Base-by-base conservation (phyloP, 2,329 filamentous ascomycete genomes). In the Fusarium tuaranense region DNA sequence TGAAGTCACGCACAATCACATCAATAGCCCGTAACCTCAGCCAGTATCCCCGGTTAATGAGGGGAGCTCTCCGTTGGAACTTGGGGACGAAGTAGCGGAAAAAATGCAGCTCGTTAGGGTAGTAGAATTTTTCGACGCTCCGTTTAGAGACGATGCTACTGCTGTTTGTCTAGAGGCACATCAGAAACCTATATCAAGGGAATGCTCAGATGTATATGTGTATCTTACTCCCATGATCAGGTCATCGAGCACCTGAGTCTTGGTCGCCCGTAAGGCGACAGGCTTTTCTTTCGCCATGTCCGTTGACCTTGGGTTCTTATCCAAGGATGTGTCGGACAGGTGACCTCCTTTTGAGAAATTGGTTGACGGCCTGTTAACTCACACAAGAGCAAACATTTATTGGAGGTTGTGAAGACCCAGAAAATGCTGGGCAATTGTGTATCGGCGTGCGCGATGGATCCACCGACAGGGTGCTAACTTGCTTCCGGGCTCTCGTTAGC, bases 101-200 rank as follows among this genome's bases (percentile, higher is more conserved):
- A 85, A 94, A 97, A 81, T 97, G 93, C 32, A 93, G 90, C 78
- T 97, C 91, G 71, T 90, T 78, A 18, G 92, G 88, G 80, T 94
- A 92, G 82, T 98, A 98, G 16, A 97, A 86, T 76, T 92, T 92
- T 80, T 98, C 95, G n/a, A 98, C 95, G 78, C 95, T 97, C 76
- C 95, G 88, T 82, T 98, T 98, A 16, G 95, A 98, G 18, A 95
- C 92, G 76, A 98, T 98, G 79, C 94, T 97, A 83, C 94, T 96
- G 81, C 92, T 95, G 81, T 98, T 98, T 68, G 95, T 98, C 90
- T 94, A 69, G 38, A 27, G 38, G 27, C 9, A 16, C 25, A 72
- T 71, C 38, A 74, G 63, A 53, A 12, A 16, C 13, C 20, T 63
- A 6, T 13, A 16, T 12, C 51, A 55, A 16, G 16, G 36, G 27